Conservation (phyloP, 495 filamentous ascomycete species). For the Neurospora sp. region DNA sequence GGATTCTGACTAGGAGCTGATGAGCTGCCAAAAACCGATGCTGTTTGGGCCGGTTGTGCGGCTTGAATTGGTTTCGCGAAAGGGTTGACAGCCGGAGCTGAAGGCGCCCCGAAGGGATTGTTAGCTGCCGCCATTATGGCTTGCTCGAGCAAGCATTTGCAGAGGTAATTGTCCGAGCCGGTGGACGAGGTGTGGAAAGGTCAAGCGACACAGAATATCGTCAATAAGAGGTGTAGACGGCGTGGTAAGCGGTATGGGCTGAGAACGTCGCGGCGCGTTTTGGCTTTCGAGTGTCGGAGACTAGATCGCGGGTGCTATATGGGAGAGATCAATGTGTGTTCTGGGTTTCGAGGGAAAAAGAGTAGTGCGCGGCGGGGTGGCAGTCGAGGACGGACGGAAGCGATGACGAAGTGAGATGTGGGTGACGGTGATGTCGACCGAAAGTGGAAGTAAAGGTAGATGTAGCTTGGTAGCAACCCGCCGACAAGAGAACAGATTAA, state of each 20-base stretch:
- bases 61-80: slow-evolving; percentile 4
- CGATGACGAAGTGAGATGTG: not conserved
- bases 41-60: not conserved
- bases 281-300: not conserved
- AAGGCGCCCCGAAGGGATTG: slow-evolving; percentile 20
- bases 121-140: slow-evolving; percentile 17
- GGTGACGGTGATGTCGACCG: not conserved
- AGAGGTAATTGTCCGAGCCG: not conserved
- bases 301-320: not conserved
- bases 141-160: slow-evolving; percentile 14
- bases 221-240: not conserved
- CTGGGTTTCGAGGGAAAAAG: not conserved
- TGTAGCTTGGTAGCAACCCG: not conserved
- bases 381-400: not conserved
- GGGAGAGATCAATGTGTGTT: not conserved
- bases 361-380: not conserved
- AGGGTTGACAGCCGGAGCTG: slow-evolving; percentile 5
- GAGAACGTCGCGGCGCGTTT: not conserved
- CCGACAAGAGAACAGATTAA: not conserved
- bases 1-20: not conserved
- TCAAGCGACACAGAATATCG: not conserved
- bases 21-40: slow-evolving; percentile 4
- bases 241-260: not conserved
- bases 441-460: not conserved
- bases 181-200: not conserved